Evolutionary conservation across 495 filamentous ascomycete species (phyloP), one percentile per base, ranked within the genome.

Genomic region (Halenospora varia): DNA sequence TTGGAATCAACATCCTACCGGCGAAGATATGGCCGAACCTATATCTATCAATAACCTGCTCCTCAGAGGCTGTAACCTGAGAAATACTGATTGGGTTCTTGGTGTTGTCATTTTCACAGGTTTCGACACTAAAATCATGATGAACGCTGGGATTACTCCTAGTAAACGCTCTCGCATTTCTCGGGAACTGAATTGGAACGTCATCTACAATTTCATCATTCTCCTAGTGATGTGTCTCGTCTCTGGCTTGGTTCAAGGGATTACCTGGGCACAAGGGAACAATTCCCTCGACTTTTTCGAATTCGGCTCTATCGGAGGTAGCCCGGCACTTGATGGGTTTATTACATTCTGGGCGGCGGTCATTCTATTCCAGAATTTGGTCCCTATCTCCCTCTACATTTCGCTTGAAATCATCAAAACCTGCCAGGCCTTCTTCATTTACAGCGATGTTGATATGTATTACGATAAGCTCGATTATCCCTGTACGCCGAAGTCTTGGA

Each of bases 111-210:
- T 96, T 39, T 99, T 96, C 76, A 99, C 95, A 22, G 95, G 95
- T 40, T 86, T 88, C 63, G 95, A 99, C 65, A 96, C 95, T 19
- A 99, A 97, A 75, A 97, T 97, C 70, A 99, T 99, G 95, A 87
- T 97, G 73, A 99, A 99, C 69, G 87, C 95, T 10, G 95, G 95
- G 53, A 89, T 90, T 47, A 97, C 95, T n/a, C 95, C 95, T 9
- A 95, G 84, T 62, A 99, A 99, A 74, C 87, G 93, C 59, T 82
- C 95, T 44, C 84, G 89, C 48, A 92, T 99, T 66, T 87, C 90
- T 35, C 88, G 88, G 62, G 92, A 96, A 66, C 76, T 99, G 46
- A 97, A 97, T 72, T 95, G 92, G 85, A 94, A 96, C 71, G 94
- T 99, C 68, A 83, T 97, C 58, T 92, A 92, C 81, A 99, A 99